phyloP scores from a whole-genome alignment of 208 protist species.

The Leishmania amazonensis region DNA sequence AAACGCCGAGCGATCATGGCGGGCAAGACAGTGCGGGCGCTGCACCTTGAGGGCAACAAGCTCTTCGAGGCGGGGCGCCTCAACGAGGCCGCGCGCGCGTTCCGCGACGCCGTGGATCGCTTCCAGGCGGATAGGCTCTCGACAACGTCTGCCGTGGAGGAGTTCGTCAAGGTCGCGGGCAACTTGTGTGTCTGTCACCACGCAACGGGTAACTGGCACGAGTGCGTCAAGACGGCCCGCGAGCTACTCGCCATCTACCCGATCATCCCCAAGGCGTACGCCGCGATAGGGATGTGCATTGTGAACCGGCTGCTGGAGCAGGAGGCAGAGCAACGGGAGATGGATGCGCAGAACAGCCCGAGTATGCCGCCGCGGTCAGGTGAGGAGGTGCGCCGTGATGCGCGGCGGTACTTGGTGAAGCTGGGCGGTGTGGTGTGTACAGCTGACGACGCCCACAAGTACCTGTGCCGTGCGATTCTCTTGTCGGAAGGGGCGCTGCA shows the following conservation, averaged over 20 bases:
- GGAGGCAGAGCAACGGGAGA: conserved; percentile 28
- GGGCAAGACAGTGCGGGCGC: conserved; percentile 17
- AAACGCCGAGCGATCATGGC: neutral
- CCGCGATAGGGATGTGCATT: conserved; percentile 57
- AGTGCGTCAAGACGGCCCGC: conserved; percentile 35
- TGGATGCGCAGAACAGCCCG: conserved; percentile 7
- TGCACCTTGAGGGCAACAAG: conserved; percentile 31
- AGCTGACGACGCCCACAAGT: conserved; percentile 50
- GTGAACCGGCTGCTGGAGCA: conserved; percentile 34
- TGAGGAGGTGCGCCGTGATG: conserved; percentile 38
- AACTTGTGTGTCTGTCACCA: conserved; percentile 48
- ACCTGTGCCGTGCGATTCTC: conserved; percentile 42
- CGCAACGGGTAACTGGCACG: conserved; percentile 26
- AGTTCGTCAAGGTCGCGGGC: conserved; percentile 51
- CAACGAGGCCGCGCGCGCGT: conserved; percentile 25
- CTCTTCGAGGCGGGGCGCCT: conserved; percentile 30
- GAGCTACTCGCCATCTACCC: conserved; percentile 48
- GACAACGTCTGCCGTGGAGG: conserved; percentile 32
- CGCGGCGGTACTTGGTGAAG: conserved; percentile 39
- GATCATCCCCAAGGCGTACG: conserved; percentile 55
- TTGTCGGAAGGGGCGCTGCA: conserved; percentile 37
- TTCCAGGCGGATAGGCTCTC: conserved; percentile 35
- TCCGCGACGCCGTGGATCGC: conserved; percentile 32
- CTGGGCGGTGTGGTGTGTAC: conserved; percentile 41
- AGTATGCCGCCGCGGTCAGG: conserved; percentile 17